A percentile compares a stretch with the other conserved stretches of the same genome.
These are phyloP conservation scores for Penicillium sp. DNA, from an alignment of 2,329 filamentous ascomycete species.

Conservation along the genomic window DNA sequence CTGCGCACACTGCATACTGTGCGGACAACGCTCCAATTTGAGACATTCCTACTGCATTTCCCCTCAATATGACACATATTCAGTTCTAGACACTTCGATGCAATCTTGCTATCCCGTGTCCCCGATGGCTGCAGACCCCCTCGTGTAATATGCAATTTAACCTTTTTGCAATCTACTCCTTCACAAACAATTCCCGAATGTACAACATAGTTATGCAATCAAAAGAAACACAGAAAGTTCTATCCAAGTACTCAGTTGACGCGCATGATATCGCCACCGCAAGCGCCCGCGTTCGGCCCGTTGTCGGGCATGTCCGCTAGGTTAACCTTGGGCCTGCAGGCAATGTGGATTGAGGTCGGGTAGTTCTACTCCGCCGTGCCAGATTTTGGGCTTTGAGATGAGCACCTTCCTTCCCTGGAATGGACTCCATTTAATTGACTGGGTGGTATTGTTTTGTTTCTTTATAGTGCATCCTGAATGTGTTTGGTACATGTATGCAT, in stretches of 20 bases:
- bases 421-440: conserved; percentile 11
- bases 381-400: conserved; percentile 1
- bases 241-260: conserved; percentile 1
- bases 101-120: background rate
- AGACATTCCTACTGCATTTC: conserved; percentile 2
- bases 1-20: conserved; percentile 6
- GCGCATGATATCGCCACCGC: conserved; percentile 14
- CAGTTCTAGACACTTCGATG: conserved; percentile 5
- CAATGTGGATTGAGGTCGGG: conserved; percentile 14
- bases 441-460: conserved; percentile 5
- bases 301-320: conserved; percentile 29
- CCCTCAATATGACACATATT: conserved; percentile 2
- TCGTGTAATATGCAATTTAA: background rate
- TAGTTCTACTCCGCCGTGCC: conserved; percentile 16
- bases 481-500: background rate
- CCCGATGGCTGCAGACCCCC: background rate
- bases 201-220: background rate
- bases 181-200: background rate
- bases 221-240: background rate
- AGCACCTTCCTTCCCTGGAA: conserved; percentile 22
- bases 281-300: conserved; percentile 27
- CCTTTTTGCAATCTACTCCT: background rate
- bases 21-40: background rate
- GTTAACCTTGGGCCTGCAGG: conserved; percentile 11
- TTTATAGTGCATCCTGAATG: background rate